Percentiles rank a stretch among this genome's conserved stretches.
Evolutionary conservation across 306 rosid genomes (phyloP).

Genomic region (Prunus kanzakura): DNA sequence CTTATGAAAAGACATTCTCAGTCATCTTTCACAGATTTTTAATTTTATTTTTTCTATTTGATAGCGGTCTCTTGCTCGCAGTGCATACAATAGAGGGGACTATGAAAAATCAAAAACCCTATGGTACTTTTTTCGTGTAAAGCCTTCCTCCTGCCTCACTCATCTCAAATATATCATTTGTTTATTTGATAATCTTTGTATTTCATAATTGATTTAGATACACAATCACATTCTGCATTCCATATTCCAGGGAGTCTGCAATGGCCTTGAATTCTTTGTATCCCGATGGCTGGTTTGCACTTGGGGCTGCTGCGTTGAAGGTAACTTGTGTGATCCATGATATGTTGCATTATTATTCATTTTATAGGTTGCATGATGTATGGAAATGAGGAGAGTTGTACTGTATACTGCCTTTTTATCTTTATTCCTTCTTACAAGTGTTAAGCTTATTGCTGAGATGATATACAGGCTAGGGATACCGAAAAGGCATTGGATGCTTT

Average conservation of each 20-base stretch:
- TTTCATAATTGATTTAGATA: neutral
- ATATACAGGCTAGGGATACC: constrained; percentile 75
- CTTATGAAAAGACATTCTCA: constrained; percentile 1
- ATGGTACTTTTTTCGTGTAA: constrained; percentile 29
- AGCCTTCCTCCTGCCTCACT: neutral
- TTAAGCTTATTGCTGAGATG: constrained; percentile 24
- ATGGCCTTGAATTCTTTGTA: constrained; percentile 89
- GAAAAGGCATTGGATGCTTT: constrained; percentile 94
- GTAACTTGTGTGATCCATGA: constrained; percentile 37
- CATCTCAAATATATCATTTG: neutral
- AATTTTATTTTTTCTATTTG: constrained; percentile 21
- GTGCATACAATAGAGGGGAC: constrained; percentile 96
- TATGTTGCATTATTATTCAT: constrained; percentile 10
- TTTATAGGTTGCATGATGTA: neutral
- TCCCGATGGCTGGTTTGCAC: constrained; percentile 97
- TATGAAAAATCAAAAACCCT: constrained; percentile 62
- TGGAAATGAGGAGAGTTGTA: constrained; percentile 5
- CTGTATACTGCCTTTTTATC: constrained; percentile 2
- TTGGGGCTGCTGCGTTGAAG: constrained; percentile 98
- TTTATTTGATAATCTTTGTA: neutral
- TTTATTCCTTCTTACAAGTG: constrained; percentile 9
- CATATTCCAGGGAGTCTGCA: constrained; percentile 81
- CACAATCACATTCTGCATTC: neutral
- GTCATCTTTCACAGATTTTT: constrained; percentile 10
- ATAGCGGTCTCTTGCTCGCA: constrained; percentile 91